A percentile compares a stretch with the other conserved stretches of the same genome.
These are phyloP conservation scores for Thielaviopsis populi DNA, from an alignment of 2,329 filamentous ascomycete genomes.

Conservation along the genomic window DNA sequence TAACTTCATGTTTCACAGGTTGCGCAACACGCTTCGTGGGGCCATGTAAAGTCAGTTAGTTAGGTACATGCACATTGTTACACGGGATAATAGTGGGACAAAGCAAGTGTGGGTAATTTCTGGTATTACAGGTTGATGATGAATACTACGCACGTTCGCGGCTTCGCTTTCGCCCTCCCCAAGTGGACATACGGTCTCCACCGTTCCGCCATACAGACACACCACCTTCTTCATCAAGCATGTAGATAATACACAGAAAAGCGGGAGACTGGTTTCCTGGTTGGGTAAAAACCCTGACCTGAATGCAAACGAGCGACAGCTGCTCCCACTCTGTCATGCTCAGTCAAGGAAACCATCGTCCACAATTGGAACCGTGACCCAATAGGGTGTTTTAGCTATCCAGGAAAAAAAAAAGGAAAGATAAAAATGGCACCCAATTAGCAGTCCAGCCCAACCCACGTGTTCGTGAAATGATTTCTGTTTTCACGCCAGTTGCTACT, in stretches of 20 bases:
- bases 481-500: constrained; percentile 16
- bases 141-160: constrained; percentile 16
- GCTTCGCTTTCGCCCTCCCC: background rate
- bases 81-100: background rate
- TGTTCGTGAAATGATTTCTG: constrained; percentile 13
- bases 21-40: too few species aligned
- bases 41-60: too few species aligned
- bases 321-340: background rate
- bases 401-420: constrained; percentile 28
- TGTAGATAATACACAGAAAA: background rate
- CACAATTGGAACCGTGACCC: constrained; percentile 16
- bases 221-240: background rate
- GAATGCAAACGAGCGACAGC: background rate
- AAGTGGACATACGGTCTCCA: background rate
- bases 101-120: constrained; percentile 49
- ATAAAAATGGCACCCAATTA: constrained; percentile 3
- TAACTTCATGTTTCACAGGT: background rate
- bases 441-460: constrained; percentile 17
- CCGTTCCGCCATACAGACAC: background rate
- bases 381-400: constrained; percentile 20
- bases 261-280: constrained; percentile 33
- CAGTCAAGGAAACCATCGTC: constrained; percentile 12
- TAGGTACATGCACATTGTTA: background rate
- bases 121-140: constrained; percentile 39
- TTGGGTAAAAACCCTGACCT: constrained; percentile 19